phyloP scores from a whole-genome alignment of 192 early-diverging fungal genomes.

The Mortierella antarctica region DNA sequence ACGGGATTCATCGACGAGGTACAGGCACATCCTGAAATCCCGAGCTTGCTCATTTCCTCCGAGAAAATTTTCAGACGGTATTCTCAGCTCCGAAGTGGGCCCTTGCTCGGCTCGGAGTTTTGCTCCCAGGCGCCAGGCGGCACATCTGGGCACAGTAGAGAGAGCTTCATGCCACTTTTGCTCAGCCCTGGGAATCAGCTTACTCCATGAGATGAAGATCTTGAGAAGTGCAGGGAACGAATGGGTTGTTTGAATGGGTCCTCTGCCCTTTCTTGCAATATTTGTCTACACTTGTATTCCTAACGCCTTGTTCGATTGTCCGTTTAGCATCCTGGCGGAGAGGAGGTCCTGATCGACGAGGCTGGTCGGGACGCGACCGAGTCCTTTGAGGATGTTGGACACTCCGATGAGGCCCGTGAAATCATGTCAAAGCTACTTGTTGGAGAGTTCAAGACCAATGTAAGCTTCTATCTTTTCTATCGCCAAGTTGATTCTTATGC shows the following conservation, averaged over 20 bases:
- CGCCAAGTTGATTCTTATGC: background rate
- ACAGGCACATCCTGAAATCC: background rate
- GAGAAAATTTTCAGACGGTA: background rate
- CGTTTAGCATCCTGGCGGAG: conserved; percentile 90
- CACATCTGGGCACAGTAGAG: background rate
- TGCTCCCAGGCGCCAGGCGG: background rate
- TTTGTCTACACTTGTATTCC: background rate
- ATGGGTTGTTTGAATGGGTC: background rate
- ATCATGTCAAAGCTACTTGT: conserved; percentile 80
- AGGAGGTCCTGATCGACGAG: conserved; percentile 86
- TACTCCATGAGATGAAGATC: too few relatives aligned
- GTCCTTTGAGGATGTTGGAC: conserved; percentile 96
- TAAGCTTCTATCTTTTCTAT: conserved; percentile 7
- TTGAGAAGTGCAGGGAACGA: background rate
- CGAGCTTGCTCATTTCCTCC: background rate
- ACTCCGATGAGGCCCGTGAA: conserved; percentile 92
- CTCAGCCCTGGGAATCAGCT: too few relatives aligned
- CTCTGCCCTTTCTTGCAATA: background rate
- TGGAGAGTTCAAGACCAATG: conserved; percentile 71
- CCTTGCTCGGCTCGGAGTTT: conserved; percentile 4
- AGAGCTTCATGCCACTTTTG: background rate
- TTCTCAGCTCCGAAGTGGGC: background rate
- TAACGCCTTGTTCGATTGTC: background rate
- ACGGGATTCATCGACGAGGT: conserved; percentile 83
- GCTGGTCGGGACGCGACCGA: conserved; percentile 91